These are phyloP conservation scores for Sugiyamaella castrensis DNA, from an alignment of 1,139 yeast species.

Conservation along the genomic window DNA sequence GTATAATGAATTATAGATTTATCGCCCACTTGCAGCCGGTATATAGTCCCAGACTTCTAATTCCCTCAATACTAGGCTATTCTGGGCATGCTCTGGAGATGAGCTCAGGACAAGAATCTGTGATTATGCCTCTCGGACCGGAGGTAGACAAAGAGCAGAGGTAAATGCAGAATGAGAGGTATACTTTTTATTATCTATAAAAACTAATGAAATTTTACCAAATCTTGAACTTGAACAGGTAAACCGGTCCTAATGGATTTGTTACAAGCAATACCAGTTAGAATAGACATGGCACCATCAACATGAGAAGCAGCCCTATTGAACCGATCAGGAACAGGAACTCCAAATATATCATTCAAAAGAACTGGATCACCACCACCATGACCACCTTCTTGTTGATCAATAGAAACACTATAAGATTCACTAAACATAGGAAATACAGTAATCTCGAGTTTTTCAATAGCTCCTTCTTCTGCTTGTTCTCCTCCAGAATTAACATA, in stretches of 20 bases:
- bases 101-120: too few species aligned
- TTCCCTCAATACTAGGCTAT: too few species aligned
- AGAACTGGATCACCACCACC: constrained; percentile 22
- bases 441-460: constrained; percentile 18
- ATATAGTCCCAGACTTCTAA: too few species aligned
- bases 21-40: too few species aligned
- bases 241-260: constrained; percentile 19
- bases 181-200: too few species aligned
- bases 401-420: constrained; percentile 17
- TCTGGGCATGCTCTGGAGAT: too few species aligned
- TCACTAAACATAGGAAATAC: constrained; percentile 19
- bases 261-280: constrained; percentile 22
- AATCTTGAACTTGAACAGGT: constrained; percentile 19
- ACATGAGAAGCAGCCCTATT: constrained; percentile 22
- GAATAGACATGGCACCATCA: constrained; percentile 21
- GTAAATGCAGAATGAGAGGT: too few species aligned
- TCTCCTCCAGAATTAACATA: constrained; percentile 22
- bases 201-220: constrained; percentile 12
- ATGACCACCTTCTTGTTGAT: constrained; percentile 21
- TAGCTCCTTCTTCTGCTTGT: constrained; percentile 20
- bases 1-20: background rate
- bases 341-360: constrained; percentile 21
- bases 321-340: constrained; percentile 21
- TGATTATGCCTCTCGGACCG: too few species aligned
- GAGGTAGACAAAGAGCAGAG: too few species aligned